Evolutionary conservation across 257 asterid species (phyloP).

Genomic region (Capsicum pubescens): DNA sequence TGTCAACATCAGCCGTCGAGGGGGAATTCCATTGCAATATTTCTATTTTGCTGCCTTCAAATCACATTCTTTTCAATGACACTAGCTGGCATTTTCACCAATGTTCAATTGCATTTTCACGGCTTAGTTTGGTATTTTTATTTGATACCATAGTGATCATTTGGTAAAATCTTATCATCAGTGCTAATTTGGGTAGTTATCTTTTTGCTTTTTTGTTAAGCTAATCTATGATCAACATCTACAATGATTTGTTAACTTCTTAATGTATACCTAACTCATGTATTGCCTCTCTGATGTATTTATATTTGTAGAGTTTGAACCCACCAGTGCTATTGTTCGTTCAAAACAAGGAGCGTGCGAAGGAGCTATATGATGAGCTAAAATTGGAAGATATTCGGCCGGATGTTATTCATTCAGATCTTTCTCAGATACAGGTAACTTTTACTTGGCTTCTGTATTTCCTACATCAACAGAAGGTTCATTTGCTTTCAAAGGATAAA

Average conservation of each 20-base stretch:
- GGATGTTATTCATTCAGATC: constrained; percentile 82
- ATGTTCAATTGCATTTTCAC: not conserved
- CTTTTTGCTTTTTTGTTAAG: not conserved
- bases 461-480: not conserved
- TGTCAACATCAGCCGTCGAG: not conserved
- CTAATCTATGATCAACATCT: constrained; percentile 18
- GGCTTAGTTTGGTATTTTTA: not conserved
- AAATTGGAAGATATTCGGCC: constrained; percentile 72
- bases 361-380: constrained; percentile 70
- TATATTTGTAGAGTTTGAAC: constrained; percentile 65
- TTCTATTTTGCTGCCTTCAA: not conserved
- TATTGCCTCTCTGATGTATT: not conserved
- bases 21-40: not conserved
- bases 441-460: not conserved
- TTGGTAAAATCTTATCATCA: not conserved
- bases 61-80: not conserved
- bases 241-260: not conserved
- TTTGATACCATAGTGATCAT: not conserved
- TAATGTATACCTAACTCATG: not conserved
- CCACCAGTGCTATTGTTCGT: constrained; percentile 86
- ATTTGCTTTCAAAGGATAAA: not conserved
- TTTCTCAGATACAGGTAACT: constrained; percentile 64
- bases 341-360: constrained; percentile 88
- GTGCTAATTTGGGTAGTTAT: not conserved
- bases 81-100: not conserved